These are phyloP conservation scores for Rhododendron ovatum DNA, from an alignment of 148 eudicot species.

Conservation along the genomic window DNA sequence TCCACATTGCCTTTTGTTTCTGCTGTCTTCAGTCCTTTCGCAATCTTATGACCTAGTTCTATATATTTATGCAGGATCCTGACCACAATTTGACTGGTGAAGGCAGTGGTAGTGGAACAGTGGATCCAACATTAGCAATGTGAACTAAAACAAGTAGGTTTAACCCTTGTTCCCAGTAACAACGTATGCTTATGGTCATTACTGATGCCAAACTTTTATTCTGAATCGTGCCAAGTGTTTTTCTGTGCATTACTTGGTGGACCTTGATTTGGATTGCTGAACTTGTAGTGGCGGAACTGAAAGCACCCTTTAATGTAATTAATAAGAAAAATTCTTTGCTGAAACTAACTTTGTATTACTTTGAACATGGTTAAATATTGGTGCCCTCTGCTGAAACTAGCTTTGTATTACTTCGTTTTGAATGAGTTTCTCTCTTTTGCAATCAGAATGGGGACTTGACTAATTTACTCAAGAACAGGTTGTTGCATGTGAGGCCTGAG, in stretches of 20 bases:
- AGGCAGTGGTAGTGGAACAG: slow-evolving; percentile 69
- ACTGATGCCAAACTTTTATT: not conserved
- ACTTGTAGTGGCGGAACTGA: not conserved
- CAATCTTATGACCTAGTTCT: not conserved
- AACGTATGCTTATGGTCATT: not conserved
- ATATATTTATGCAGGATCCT: slow-evolving; percentile 55
- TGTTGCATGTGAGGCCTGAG: not conserved
- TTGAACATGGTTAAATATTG: not conserved
- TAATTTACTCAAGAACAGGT: not conserved
- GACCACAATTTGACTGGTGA: slow-evolving; percentile 65
- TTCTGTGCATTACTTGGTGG: not conserved
- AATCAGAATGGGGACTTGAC: not conserved
- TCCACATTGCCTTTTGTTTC: not conserved
- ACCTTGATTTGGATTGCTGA: not conserved
- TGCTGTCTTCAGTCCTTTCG: not conserved
- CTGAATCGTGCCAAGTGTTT: not conserved
- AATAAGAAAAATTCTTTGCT: not conserved
- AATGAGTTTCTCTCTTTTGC: not conserved
- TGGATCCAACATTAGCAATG: slow-evolving; percentile 54
- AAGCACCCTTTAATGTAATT: not conserved
- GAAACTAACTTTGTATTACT: not conserved
- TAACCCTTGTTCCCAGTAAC: not conserved
- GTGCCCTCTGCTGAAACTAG: not conserved
- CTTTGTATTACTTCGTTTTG: not conserved
- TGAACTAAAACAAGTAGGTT: slow-evolving; percentile 26